These are phyloP conservation scores for Glonium stellatum DNA, from an alignment of 495 filamentous ascomycete genomes.

Conservation along the genomic window DNA sequence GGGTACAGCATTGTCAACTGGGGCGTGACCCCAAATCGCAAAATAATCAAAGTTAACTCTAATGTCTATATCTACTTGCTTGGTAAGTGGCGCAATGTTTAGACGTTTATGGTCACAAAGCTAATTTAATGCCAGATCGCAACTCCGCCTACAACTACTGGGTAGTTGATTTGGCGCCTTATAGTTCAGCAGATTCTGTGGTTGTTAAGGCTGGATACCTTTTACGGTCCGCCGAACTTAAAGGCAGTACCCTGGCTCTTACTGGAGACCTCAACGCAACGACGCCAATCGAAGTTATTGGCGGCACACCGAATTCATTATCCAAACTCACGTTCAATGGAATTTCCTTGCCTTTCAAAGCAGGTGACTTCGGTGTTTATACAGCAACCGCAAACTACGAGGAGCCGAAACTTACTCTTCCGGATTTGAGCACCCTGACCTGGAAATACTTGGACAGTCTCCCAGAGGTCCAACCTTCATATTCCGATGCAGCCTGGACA, in stretches of 20 bases:
- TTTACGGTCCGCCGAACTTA: constrained; percentile 54
- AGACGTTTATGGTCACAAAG: constrained; percentile 13
- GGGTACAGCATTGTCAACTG: constrained; percentile 48
- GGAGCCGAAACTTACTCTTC: constrained; percentile 48
- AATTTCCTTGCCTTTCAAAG: constrained; percentile 11
- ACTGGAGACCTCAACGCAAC: constrained; percentile 68
- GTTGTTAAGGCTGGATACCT: constrained; percentile 71
- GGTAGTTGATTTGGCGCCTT: constrained; percentile 48
- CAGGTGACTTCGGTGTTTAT: constrained; percentile 42
- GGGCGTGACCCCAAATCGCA: constrained; percentile 44
- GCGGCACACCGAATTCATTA: constrained; percentile 45
- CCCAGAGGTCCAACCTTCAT: constrained; percentile 56
- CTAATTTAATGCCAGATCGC: constrained; percentile 42
- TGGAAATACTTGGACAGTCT: constrained; percentile 69
- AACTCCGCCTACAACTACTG: constrained; percentile 73
- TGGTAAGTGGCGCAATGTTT: not conserved
- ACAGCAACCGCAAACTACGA: constrained; percentile 46
- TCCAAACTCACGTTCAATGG: constrained; percentile 55
- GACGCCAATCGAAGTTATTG: constrained; percentile 59
- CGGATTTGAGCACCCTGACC: constrained; percentile 47
- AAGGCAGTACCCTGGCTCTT: constrained; percentile 48
- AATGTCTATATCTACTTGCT: constrained; percentile 52
- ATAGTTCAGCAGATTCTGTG: constrained; percentile 15
- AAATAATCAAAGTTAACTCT: constrained; percentile 48
- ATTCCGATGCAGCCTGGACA: constrained; percentile 64